Evolutionary conservation across 2,329 filamentous ascomycete genomes (phyloP), one percentile per base, ranked within the genome.

Genomic region (Fusarium napiforme): DNA sequence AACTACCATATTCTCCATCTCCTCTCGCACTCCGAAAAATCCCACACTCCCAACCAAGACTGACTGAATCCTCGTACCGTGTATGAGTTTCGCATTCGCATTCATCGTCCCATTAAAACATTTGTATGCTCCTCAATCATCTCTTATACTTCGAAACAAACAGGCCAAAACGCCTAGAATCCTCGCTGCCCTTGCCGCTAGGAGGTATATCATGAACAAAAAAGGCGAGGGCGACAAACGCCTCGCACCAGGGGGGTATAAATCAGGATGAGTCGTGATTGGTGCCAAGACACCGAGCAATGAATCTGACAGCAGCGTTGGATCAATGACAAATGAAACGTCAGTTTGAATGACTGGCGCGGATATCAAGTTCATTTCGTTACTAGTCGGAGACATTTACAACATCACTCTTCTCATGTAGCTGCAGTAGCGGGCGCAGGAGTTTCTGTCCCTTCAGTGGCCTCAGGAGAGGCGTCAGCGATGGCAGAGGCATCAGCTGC

Each of bases 181-280:
- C 69, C 76, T 66, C 56, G 58, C 72, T 75, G 60, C 64, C 68
- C 63, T 69, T 60, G 65, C 68, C 70, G 57, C 74, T 70, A 60
- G 60, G 60, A 78, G 57, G 69, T 77, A 67, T 71, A 69, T 75
- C 64, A 74, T 73, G 67, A 77, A 78, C 75, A 53, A 77, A 77
- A 64, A 78, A 77, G 67, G 60, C 62, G 61, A 71, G 63, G 28
- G 67, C 67, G 69, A 58, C 49, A 49, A 59, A 76, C 69, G 75
- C 73, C 71, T 77, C 69, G 69, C 69, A 74, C 60, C 30, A 57
- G 58, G 69, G 71, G 65, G 78, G 78, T 79, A 79, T 79, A 79
- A 75, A 77, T 72, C 74, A 74, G 75, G 73, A 67, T 64, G 60
- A 75, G 64, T 74, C 72, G 67, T 77, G 64, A 78, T 57, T 64